Base-by-base conservation (phyloP, 1,284 basidiomycete species). In the Austroboletus novae-zelandiae region DNA sequence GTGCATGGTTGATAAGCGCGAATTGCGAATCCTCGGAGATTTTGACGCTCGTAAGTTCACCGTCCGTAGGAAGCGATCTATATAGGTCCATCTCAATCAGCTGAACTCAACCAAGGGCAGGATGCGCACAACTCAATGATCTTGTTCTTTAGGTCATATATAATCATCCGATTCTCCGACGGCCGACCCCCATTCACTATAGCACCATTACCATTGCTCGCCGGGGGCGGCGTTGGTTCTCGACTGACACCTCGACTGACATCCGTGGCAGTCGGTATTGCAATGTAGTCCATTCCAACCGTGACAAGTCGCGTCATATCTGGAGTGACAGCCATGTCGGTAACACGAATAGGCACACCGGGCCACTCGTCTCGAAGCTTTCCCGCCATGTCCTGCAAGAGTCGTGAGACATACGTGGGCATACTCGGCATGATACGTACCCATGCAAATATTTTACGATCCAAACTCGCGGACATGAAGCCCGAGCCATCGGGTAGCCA, bases 401-500 rank as follows among this genome's bases (percentile, higher is more conserved):
- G 36, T 37, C 29, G 51, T 57, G 39, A 63, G 42, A 58, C 40
- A 41, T 43, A 52, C 55, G 32, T 36, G 5, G n/a, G 43, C 45
- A 42, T 45, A 43, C 31, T 46, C 39, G 23, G 55, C 18, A 36
- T 50, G 32, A 46, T 42, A 69, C 83, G 48, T 67, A 94, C 94
- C 91, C 94, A 98, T 57, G 89, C 83, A 39, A 90, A 80, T 50
- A 99, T 84, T 69, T 85, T 87, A 57, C 86, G 83, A 69, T 99
- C 96, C 71, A 97, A 78, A 37, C 89, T 90, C 41, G 89, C 89
- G 5, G 93, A 97, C 54, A 98, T 81, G 67, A 98, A 98, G 11
- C 91, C 90, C 15, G 83, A 83, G 30, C 89, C 89, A 66, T 97
- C 88, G 9, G 93, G 89, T 42, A 95, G 73, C 93, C 94, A 98